These are phyloP conservation scores for Tylopilus sp. DNA, from an alignment of 1,284 basidiomycete species.

Conservation along the genomic window DNA sequence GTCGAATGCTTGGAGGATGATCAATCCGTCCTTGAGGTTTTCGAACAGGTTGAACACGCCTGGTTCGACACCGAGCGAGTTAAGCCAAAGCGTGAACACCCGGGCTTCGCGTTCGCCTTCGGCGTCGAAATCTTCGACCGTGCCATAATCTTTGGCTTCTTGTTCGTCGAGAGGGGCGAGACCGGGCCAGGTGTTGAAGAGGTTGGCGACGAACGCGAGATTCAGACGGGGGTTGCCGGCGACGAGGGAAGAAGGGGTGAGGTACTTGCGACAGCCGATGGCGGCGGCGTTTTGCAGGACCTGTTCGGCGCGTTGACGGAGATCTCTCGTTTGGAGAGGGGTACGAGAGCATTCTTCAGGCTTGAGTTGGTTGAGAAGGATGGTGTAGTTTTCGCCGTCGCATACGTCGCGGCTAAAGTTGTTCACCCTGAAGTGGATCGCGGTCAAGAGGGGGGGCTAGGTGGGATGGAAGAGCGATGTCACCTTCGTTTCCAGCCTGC, in stretches of 20 bases:
- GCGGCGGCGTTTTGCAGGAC: slow-evolving; percentile 91
- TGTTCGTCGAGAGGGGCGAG: slow-evolving; percentile 91
- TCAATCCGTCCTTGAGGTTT: slow-evolving; percentile 87
- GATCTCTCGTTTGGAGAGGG: slow-evolving; percentile 83
- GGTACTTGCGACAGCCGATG: slow-evolving; percentile 95
- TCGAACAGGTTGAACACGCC: slow-evolving; percentile 96
- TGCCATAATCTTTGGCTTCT: slow-evolving; percentile 77
- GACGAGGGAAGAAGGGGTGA: slow-evolving; percentile 88
- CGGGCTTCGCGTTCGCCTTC: slow-evolving; percentile 98
- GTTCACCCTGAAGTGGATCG: slow-evolving; percentile 61
- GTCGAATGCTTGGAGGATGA: slow-evolving; percentile 95
- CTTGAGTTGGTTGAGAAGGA: slow-evolving; percentile 93
- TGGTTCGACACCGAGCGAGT: slow-evolving; percentile 94
- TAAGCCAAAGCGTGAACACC: slow-evolving; percentile 97
- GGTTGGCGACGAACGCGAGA: slow-evolving; percentile 96
- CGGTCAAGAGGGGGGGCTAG: slow-evolving; percentile 8
- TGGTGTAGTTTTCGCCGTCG: slow-evolving; percentile 97
- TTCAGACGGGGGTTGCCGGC: slow-evolving; percentile 98
- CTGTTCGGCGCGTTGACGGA: slow-evolving; percentile 84
- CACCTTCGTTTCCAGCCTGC: slow-evolving; percentile 87
- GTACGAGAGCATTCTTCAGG: slow-evolving; percentile 91
- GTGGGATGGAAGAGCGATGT: slow-evolving; percentile 12
- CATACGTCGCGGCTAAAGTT: slow-evolving; percentile 96
- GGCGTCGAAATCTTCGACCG: slow-evolving; percentile 96
- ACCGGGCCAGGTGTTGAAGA: slow-evolving; percentile 97